Base-by-base conservation (phyloP, 179 eudicot genomes). In the Beta macrorhiza region DNA sequence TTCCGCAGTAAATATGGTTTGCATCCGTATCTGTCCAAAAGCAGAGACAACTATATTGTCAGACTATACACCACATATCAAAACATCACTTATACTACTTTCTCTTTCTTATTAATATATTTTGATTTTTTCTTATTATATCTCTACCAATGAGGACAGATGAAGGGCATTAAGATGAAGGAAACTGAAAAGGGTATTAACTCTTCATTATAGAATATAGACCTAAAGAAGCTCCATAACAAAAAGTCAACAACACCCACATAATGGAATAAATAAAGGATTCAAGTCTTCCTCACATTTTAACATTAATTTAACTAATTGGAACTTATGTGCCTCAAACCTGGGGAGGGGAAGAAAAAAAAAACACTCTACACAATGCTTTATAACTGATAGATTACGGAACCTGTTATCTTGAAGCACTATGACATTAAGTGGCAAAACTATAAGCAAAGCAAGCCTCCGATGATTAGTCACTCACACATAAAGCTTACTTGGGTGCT, bases 1-100 rank as follows among this genome's bases (percentile, higher is more conserved):
- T 96, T 96, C 57, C 92, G 91, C 52, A 96, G 78, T 67, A 96
- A 77, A 83, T 90, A 96, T n/a, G 87, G 79, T 86, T 85, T 92
- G 85, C 98, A 91, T 67, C 84, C 88, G 85, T 90, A 93, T 74
- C 98, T 96, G 91, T 79, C 29, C 17, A 73, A 81, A 76, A 7
- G 37, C 65, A 59, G 57, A 75, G 59, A 62, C 7, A 20, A 10
- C 25, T 81, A 73, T n/a, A 16, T 42, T 56, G 3, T 57, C 74
- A 64, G n/a, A 61, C 55, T 25, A 29, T 10, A 25, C 37, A 11
- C 37, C 57, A 45, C 44, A 61, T 53, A 10, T 7, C 19, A 62
- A 63, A 25, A 29, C 4, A 72, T 29, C 53, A 52, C 8, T 45
- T 59, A 15, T 51, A 58, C 17, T 44, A n/a, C 58, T 57, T 57